Conservation (phyloP, 495 filamentous ascomycete genomes). For the Stereocaulon alpinum region DNA sequence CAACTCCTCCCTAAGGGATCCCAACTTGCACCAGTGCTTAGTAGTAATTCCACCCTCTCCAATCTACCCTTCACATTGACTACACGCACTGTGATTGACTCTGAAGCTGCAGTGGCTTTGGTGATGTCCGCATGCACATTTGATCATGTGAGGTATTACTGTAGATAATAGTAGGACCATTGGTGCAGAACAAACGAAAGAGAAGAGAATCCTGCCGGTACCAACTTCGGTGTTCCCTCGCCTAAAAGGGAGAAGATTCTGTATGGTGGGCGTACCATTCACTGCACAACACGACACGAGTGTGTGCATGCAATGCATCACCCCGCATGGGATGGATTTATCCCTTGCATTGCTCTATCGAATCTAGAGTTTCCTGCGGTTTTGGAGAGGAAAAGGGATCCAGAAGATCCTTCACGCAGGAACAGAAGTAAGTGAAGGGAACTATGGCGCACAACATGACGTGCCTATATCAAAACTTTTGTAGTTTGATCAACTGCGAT, state of each 20-base stretch:
- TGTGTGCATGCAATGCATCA: slow-evolving; percentile 9
- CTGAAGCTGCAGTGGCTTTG: not conserved
- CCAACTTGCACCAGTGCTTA: too few species aligned
- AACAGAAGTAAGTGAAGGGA: not conserved
- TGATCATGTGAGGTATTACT: not conserved
- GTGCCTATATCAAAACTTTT: not conserved
- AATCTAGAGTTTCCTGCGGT: not conserved
- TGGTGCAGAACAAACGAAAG: not conserved
- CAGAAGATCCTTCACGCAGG: not conserved
- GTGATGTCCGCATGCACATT: not conserved
- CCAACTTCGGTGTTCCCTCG: not conserved
- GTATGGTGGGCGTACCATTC: not conserved
- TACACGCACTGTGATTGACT: not conserved
- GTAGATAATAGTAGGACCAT: not conserved
- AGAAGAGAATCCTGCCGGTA: not conserved
- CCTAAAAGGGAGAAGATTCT: not conserved
- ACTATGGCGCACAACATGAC: not conserved
- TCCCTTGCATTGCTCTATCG: slow-evolving; percentile 1
- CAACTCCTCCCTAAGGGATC: too few species aligned
- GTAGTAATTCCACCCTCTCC: not conserved
- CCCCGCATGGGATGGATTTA: not conserved
- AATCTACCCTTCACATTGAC: not conserved
- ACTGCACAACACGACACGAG: not conserved
- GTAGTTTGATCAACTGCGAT: not conserved
- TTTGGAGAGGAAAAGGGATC: not conserved